Base-by-base conservation (phyloP, 148 eudicot genomes). In the Hydrangea macrophylla region DNA sequence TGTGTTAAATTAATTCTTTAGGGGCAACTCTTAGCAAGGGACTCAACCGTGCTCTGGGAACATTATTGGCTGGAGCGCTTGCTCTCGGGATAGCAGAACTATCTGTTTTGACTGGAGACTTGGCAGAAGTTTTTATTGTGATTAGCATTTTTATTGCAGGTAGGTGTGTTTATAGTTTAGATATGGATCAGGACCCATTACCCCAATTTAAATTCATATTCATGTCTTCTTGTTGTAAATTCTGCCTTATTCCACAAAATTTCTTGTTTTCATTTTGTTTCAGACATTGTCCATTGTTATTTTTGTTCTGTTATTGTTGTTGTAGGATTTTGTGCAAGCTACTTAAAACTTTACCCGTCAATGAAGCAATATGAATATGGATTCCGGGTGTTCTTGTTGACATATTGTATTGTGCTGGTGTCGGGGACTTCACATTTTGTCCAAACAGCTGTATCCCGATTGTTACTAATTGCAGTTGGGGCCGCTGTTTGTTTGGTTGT, bases 11-110 rank as follows among this genome's bases (percentile, higher is more conserved):
- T 33, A 59, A 66, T 66, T 27, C 10, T 39, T 59, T 39, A 87
- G 92, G 92, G 15, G 92, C 89, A 55, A 87, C 92, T 35, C 74
- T 87, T 32, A 87, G 63, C 75, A 87, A 85, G 77, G 89, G 92
- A 28, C 73, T 82, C 62, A 87, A 87, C 70, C 83, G 92, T 17
- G 92, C 87, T 32, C 33, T 85, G 55, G 92, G 92, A 60, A 87
- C 92, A 15, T 27, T 87, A 10, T 85, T 83, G 0, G 92, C 92
- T 77, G 92, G 89, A 23, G 78, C 73, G 18, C 78, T 87, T 35
- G 70, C 89, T 45, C 70, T 85, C 10, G 88, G 87, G 12, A 76
- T 82, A 66, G 92, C 81, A 51, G 72, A 82, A 31, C 55, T 87
- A 65, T 80, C 89, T 26, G 9, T 8, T 15, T 44, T 74, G 66